Base-by-base conservation (phyloP, 2,329 filamentous ascomycete genomes). In the Botrytis porri region DNA sequence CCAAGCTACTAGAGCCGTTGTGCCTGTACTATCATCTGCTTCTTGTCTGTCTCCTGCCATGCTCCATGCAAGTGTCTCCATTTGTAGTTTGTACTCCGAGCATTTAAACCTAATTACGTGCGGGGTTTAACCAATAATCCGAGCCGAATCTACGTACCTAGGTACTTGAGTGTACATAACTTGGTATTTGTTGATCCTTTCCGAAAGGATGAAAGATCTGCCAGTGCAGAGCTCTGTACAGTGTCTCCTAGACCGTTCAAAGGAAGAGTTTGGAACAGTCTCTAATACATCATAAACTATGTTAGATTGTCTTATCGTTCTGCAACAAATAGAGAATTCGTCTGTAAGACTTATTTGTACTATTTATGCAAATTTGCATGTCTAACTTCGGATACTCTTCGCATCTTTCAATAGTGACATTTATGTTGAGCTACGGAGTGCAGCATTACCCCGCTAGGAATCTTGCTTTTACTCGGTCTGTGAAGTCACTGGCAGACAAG, bases 391-490 rank as follows among this genome's bases (percentile, higher is more conserved):
- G 65, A n/a, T 57, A 25, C 48, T 54, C 48, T 57, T 54, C 64
- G 35, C 57, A 54, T 67, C 35, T 67, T 22, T 54, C 25, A 29
- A 22, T 37, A 29, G 12, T 57, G 16, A 41, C 39, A 32, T 39
- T 39, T 35, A 66, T 57, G 60, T 57, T 25, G 10, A 64, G 37
- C 25, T 39, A 65, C 14, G 8, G n/a, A 25, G 37, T 51, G 37
- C 59, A 66, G 45, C 20, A 71, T 60, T 48, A 72, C 62, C 62
- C 70, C 70, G 37, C 70, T 45, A 32, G 29, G 43, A 32, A 67
- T 72, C 60, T 54, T 71, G 37, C 45, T 65, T 45, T 43, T 64
- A 62, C 20, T 35, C 63, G n/a, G 22, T 29, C 45, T 14, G 51
- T 71, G 69, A 65, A 66, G 69, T 45, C 61, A 71, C 66, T 57